These are phyloP conservation scores for Mortierella polycephala DNA, from an alignment of 371 early-diverging fungal species.

Conservation along the genomic window DNA sequence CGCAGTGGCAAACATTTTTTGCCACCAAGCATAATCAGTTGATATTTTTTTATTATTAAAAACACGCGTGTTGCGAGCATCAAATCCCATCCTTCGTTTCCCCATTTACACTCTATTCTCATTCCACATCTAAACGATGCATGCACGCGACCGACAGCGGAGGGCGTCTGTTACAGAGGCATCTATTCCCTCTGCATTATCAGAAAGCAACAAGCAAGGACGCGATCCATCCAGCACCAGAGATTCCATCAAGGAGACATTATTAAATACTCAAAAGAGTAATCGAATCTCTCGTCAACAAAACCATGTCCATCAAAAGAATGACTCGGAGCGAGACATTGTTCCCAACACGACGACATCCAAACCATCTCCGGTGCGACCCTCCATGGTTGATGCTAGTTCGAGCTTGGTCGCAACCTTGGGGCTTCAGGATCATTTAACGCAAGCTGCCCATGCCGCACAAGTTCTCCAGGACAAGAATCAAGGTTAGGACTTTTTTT, in stretches of 20 bases:
- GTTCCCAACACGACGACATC: background rate
- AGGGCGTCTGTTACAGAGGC: too few relatives aligned
- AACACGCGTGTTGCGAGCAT: background rate
- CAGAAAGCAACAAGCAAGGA: too few relatives aligned
- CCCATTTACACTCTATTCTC: background rate
- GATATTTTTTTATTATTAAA: background rate
- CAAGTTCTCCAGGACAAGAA: conserved; percentile 15
- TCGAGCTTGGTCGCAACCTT: conserved; percentile 3
- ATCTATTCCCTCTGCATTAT: too few relatives aligned
- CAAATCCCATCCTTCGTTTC: background rate
- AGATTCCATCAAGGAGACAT: background rate
- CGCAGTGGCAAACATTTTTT: background rate
- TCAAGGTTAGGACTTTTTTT: background rate
- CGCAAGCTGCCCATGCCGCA: conserved; percentile 20
- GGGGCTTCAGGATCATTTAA: conserved; percentile 19
- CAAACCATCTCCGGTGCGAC: background rate
- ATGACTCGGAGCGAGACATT: background rate
- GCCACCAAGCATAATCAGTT: conserved; percentile 5
- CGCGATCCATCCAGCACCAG: too few relatives aligned
- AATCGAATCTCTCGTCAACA: background rate
- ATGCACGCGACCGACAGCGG: too few relatives aligned
- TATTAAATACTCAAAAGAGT: background rate
- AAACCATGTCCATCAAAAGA: background rate
- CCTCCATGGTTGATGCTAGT: background rate
- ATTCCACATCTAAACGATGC: too few relatives aligned